Evolutionary conservation across 768 basidiomycete species (phyloP).

Genomic region (Lentinula edodes): DNA sequence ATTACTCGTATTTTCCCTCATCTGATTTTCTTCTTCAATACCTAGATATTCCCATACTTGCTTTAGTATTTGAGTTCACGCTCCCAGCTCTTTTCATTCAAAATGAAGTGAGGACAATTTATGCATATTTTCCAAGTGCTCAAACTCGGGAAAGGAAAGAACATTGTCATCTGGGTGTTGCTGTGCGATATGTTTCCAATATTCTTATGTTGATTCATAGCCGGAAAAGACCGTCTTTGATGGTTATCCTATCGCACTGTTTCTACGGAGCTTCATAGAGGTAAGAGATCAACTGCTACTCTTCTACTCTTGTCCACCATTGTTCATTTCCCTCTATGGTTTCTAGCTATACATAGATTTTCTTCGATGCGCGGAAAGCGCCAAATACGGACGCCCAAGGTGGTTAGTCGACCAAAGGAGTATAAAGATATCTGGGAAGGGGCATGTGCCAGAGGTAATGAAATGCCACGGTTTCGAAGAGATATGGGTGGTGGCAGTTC

Average conservation of each 20-base stretch:
- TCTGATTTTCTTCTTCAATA: background rate
- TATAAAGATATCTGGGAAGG: no score
- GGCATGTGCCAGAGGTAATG: no score
- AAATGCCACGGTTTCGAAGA: no score
- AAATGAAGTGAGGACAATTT: background rate
- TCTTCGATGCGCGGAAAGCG: no score
- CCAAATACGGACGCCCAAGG: no score
- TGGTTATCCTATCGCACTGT: slow-evolving; percentile 34
- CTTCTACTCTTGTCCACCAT: background rate
- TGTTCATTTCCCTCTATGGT: background rate
- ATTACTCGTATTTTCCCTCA: background rate
- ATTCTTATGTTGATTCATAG: slow-evolving; percentile 12
- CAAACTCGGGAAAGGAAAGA: slow-evolving; percentile 28
- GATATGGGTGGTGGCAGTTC: no score
- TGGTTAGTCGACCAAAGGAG: no score
- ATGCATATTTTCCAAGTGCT: slow-evolving; percentile 12
- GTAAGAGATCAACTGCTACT: slow-evolving; percentile 15
- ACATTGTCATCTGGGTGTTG: slow-evolving; percentile 40
- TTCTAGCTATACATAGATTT: slow-evolving; percentile 31
- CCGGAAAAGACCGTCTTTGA: slow-evolving; percentile 38
- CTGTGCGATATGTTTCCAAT: slow-evolving; percentile 20
- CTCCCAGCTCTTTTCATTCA: background rate
- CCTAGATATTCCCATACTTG: background rate
- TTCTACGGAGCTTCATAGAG: slow-evolving; percentile 30
- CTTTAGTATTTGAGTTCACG: background rate